These are phyloP conservation scores for Phylloporus sp. DNA, from an alignment of 768 basidiomycete species.

Conservation along the genomic window DNA sequence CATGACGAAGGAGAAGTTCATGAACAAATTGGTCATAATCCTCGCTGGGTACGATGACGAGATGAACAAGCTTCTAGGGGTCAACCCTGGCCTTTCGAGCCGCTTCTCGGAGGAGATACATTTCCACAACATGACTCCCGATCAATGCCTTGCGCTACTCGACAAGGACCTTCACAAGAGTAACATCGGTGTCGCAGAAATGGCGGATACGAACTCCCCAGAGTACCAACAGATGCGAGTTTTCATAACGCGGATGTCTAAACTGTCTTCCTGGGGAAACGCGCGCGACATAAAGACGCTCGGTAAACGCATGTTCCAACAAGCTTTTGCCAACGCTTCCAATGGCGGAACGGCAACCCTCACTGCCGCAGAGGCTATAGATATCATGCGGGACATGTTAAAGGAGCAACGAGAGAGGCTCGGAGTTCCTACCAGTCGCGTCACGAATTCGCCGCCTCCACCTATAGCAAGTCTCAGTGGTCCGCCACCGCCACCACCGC, in stretches of 20 bases:
- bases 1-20: conserved; percentile 56
- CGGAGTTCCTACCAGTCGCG: conserved; percentile 17
- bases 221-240: not conserved
- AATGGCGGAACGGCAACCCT: conserved; percentile 13
- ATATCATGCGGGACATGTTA: conserved; percentile 21
- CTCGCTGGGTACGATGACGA: conserved; percentile 69
- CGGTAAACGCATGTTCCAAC: conserved; percentile 14
- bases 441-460: conserved; percentile 5
- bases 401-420: conserved; percentile 24
- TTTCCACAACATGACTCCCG: conserved; percentile 50
- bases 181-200: conserved; percentile 35
- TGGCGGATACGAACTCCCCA: conserved; percentile 14
- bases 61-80: conserved; percentile 55
- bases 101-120: conserved; percentile 58
- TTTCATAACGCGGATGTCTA: conserved; percentile 40
- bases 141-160: conserved; percentile 49
- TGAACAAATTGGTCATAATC: conserved; percentile 59
- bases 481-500: conserved; percentile 23
- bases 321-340: not conserved
- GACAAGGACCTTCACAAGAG: conserved; percentile 44
- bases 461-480: conserved; percentile 17
- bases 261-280: conserved; percentile 61
- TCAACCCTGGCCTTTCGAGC: conserved; percentile 63
- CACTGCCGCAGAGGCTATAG: conserved; percentile 26
- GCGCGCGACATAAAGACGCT: conserved; percentile 61